Base-by-base conservation (phyloP, 2,329 filamentous ascomycete genomes). In the Triangularia setosa region DNA sequence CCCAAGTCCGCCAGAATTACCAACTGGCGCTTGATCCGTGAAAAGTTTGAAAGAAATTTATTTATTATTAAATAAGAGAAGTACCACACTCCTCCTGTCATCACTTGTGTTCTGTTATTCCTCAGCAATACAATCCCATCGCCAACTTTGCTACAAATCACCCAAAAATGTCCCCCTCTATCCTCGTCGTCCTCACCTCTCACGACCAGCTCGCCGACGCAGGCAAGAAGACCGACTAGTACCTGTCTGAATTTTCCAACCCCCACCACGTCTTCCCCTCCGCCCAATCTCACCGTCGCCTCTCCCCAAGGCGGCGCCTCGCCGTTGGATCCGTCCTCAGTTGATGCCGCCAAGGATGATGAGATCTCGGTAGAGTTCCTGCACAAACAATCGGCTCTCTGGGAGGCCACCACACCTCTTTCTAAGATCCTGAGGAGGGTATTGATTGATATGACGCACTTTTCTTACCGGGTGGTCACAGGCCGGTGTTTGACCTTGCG, bases 171-270 rank as follows among this genome's bases (percentile, higher is more conserved):
- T 78, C 80, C 40, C 81, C 79, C 70, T 90, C 89, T 63, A 78
- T 92, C 68, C 88, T 92, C 78, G 78, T 91, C 75, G 85, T 92
- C 64, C 84, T 92, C 67, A 90, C 87, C 68, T 91, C 88, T 65
- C 81, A 84, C 74, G 76, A 74, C 73, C 76, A 79, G 74, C 80
- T 86, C 57, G 78, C 78, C 70, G 73, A 78, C 69, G 79, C 80
- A 54, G 79, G 79, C 71, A 79, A 79, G 71, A 82, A 83, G 9
- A 91, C 89, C 0, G 90, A 90, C 68, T 92, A 89, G 89, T 92
- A 86, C 73, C 78, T 92, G 16, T 52, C 23, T 63, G 88, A 90
- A 72, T 79, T 90, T 62, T 84, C 87, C 57, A 87, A 90, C 76
- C 87, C 87, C 16, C 85, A 87, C 75, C 79, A 87, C 58, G 80